Percentiles rank a stretch among this genome's conserved stretches.
Conservation (phyloP, 2,329 filamentous ascomycete species). For the Penicillium palitans region DNA sequence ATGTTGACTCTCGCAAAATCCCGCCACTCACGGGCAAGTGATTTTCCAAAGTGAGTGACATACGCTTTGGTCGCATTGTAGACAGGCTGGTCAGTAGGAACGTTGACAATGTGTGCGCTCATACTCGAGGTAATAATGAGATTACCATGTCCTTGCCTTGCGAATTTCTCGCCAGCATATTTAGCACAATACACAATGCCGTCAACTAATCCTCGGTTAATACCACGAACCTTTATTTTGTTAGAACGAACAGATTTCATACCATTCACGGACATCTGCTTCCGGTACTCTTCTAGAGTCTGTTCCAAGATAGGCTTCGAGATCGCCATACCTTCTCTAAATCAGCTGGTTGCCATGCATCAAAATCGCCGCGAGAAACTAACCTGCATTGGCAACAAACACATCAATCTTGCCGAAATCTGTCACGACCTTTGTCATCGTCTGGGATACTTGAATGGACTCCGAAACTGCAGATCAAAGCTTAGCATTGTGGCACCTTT, state of each 20-base stretch:
- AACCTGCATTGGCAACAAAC: constrained; percentile 48
- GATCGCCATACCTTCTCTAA: constrained; percentile 49
- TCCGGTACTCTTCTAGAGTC: constrained; percentile 53
- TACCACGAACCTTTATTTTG: not conserved
- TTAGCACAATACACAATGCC: constrained; percentile 50
- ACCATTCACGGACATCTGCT: constrained; percentile 58
- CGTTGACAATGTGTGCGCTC: constrained; percentile 54
- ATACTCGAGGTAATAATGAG: constrained; percentile 56
- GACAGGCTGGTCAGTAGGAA: constrained; percentile 55
- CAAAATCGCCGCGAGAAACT: not conserved
- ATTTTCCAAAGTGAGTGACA: constrained; percentile 58
- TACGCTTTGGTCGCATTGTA: constrained; percentile 60
- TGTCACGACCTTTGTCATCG: constrained; percentile 36
- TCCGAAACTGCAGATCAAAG: constrained; percentile 41
- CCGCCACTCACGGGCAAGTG: constrained; percentile 57
- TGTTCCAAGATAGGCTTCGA: constrained; percentile 58
- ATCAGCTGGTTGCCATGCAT: constrained; percentile 4
- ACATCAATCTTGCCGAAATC: constrained; percentile 49
- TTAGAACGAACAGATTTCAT: constrained; percentile 19
- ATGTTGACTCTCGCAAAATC: constrained; percentile 60
- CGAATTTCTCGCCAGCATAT: constrained; percentile 47
- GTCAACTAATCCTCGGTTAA: constrained; percentile 40
- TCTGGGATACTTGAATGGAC: constrained; percentile 36
- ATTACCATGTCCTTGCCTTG: constrained; percentile 41
- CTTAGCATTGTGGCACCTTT: not conserved